These are phyloP conservation scores for Talaromyces verruculosus DNA, from an alignment of 2,329 filamentous ascomycete species.

Conservation along the genomic window DNA sequence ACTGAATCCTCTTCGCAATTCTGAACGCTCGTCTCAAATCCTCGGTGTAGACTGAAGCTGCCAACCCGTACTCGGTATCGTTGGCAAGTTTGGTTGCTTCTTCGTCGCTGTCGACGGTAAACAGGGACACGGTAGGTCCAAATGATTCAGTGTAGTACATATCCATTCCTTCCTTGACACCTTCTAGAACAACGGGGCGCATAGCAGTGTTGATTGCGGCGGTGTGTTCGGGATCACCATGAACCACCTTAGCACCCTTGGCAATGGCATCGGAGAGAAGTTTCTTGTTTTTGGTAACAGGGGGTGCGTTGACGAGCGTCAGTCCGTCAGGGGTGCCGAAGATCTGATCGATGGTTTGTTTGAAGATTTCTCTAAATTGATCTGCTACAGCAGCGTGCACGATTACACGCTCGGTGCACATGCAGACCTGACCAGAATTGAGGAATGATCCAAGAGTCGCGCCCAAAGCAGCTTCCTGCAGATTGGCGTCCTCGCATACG, in stretches of 20 bases:
- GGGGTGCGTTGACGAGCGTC: neutral
- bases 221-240: neutral
- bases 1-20: slow-evolving; percentile 8
- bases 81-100: slow-evolving; percentile 44
- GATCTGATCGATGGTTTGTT: neutral
- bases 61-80: slow-evolving; percentile 42
- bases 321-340: neutral
- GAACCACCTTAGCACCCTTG: neutral
- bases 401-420: slow-evolving; percentile 63
- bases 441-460: slow-evolving; percentile 54
- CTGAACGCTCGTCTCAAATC: slow-evolving; percentile 2
- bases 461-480: slow-evolving; percentile 45
- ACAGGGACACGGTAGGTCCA: slow-evolving; percentile 66
- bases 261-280: slow-evolving; percentile 12
- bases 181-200: slow-evolving; percentile 63
- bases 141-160: slow-evolving; percentile 62
- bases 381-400: slow-evolving; percentile 49
- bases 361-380: slow-evolving; percentile 5
- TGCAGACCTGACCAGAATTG: slow-evolving; percentile 66
- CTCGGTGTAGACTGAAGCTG: slow-evolving; percentile 49
- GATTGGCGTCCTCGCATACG: slow-evolving; percentile 48
- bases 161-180: slow-evolving; percentile 66
- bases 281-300: slow-evolving; percentile 2
- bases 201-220: slow-evolving; percentile 40
- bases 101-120: slow-evolving; percentile 49